Evolutionary conservation across 1,284 basidiomycete genomes (phyloP).

Genomic region (Macrocybe sp.): DNA sequence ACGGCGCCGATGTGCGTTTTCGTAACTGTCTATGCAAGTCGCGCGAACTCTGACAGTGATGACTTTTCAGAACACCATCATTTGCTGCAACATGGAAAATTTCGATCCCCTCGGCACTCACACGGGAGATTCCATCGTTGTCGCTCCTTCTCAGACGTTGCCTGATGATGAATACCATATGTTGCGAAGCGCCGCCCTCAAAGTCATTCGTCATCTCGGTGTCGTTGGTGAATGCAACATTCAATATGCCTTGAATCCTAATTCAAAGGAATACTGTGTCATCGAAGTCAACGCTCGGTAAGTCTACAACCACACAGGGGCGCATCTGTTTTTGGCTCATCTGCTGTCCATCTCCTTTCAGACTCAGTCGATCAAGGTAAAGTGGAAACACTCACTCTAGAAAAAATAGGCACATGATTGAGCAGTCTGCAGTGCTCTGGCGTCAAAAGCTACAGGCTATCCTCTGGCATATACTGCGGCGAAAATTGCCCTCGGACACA

Average conservation of each 20-base stretch:
- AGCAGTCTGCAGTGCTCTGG: constrained; percentile 64
- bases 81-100: constrained; percentile 98
- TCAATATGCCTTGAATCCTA: constrained; percentile 96
- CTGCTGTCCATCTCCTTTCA: constrained; percentile 14
- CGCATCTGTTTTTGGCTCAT: constrained; percentile 2
- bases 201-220: constrained; percentile 96
- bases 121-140: constrained; percentile 99
- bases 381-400: constrained; percentile 8
- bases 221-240: constrained; percentile 99
- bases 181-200: constrained; percentile 96
- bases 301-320: constrained; percentile 17
- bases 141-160: constrained; percentile 96
- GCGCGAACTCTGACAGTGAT: constrained; percentile 3
- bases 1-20: constrained; percentile 81
- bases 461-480: constrained; percentile 99
- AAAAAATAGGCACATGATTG: background rate
- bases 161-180: constrained; percentile 99
- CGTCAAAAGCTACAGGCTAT: constrained; percentile 99
- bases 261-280: constrained; percentile 92
- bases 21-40: background rate
- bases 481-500: constrained; percentile 98
- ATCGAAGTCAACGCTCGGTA: constrained; percentile 96
- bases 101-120: constrained; percentile 99
- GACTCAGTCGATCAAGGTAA: constrained; percentile 56
- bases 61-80: constrained; percentile 74